Evolutionary conservation across 2,329 filamentous ascomycete species (phyloP).

Genomic region (Fusarium anthophilum): DNA sequence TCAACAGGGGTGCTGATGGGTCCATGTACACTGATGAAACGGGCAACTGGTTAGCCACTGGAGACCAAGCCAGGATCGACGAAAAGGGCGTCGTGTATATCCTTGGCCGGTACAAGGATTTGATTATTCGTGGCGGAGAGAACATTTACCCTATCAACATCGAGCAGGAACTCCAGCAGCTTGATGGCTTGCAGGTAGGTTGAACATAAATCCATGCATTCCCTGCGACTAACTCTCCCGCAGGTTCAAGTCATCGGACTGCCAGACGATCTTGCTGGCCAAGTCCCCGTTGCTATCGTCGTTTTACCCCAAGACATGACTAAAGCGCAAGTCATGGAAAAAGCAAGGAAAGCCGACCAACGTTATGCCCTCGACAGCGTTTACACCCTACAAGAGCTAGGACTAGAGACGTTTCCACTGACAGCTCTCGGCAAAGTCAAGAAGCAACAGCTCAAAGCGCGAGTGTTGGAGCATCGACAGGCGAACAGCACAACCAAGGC

Average conservation of each 20-base stretch:
- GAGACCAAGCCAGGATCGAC: constrained; percentile 54
- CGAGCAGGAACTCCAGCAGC: constrained; percentile 48
- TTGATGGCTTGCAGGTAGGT: constrained; percentile 46
- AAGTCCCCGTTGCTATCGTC: constrained; percentile 58
- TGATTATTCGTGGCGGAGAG: constrained; percentile 57
- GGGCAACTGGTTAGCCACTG: constrained; percentile 51
- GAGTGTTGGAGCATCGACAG: constrained; percentile 31
- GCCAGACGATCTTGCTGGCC: constrained; percentile 56
- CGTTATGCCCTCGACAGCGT: constrained; percentile 53
- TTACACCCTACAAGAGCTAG: constrained; percentile 54
- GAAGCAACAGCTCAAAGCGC: constrained; percentile 49
- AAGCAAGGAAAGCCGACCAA: constrained; percentile 46
- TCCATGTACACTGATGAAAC: constrained; percentile 49
- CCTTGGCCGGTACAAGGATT: constrained; percentile 55
- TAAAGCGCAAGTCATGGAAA: constrained; percentile 46
- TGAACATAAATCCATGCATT: not conserved
- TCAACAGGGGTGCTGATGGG: constrained; percentile 39
- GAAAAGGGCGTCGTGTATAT: constrained; percentile 51
- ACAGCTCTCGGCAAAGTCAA: constrained; percentile 57
- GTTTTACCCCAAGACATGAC: constrained; percentile 44
- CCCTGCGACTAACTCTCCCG: constrained; percentile 1
- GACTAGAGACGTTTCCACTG: constrained; percentile 49
- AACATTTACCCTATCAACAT: constrained; percentile 54
- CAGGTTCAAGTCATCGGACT: constrained; percentile 55
- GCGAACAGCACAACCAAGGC: not conserved